Evolutionary conservation across 2,329 filamentous ascomycete genomes (phyloP).

Genomic region (Phyllosticta citrichinensis): DNA sequence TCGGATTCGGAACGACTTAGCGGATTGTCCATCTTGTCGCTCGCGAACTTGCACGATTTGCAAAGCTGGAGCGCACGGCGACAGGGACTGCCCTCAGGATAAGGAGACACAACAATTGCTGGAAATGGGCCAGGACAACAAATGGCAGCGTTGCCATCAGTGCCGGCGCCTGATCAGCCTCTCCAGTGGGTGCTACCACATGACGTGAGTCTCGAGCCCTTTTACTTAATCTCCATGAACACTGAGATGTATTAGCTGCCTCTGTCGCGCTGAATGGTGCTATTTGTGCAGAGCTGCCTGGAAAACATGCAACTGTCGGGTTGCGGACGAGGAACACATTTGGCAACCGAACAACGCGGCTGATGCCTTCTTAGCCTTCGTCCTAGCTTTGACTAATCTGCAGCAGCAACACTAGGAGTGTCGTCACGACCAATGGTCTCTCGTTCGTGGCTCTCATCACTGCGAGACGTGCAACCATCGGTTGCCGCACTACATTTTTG

Average conservation of each 20-base stretch:
- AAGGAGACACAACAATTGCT: constrained; percentile 36
- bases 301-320: constrained; percentile 7
- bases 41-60: constrained; percentile 6
- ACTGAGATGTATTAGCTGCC: constrained; percentile 4
- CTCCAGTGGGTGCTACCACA: constrained; percentile 50
- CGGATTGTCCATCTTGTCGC: not conserved
- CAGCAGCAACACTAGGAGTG: not conserved
- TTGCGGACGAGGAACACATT: constrained; percentile 8
- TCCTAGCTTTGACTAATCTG: not conserved
- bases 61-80: not conserved
- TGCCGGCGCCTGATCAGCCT: constrained; percentile 55
- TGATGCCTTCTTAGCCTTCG: not conserved
- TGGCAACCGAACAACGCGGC: not conserved
- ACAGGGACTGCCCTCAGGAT: constrained; percentile 5
- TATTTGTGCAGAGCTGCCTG: constrained; percentile 47
- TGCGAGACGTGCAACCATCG: no score
- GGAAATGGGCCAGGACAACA: constrained; percentile 49
- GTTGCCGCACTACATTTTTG: no score
- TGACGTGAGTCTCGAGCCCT: constrained; percentile 44
- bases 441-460: no score
- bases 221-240: not conserved
- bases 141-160: constrained; percentile 58
- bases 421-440: no score
- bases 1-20: not conserved
- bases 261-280: constrained; percentile 59